Evolutionary conservation across 305 asterid species (phyloP), one percentile per base, ranked within the genome.

Genomic region (Fraxinus ornus): DNA sequence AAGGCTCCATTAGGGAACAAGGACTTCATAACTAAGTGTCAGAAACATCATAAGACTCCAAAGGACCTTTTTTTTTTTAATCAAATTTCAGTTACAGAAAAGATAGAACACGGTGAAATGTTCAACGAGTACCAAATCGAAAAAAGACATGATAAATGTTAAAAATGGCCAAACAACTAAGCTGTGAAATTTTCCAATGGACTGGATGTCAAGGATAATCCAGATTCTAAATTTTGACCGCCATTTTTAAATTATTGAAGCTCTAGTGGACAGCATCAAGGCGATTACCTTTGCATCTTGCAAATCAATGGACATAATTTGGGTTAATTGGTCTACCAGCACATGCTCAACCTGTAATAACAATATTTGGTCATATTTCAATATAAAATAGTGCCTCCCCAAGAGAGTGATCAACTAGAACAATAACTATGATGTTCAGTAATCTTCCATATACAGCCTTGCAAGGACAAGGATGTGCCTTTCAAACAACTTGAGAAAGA

Each of bases 261-360:
- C 75, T 78, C 60, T 10, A 82, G 77, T 73, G 75, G 75, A 71
- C 71, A 57, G 62, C n/a, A 33, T 8, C 35, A 19, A 55, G 24
- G 71, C 35, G 62, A 88, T 64, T 89, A 96, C 99, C 99, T 96
- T 96, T 80, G 95, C 94, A 82, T 92, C 98, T 85, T 92, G 99
- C 91, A 96, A 83, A 92, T 94, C 99, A 82, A 89, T 90, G 9
- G 98, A 82, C 82, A 96, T 83, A 88, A 96, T 93, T 80, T 94
- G 96, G 85, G 92, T 86, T 86, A 96, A 83, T 17, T 98, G 98
- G 85, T 93, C 98, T 77, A 96, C 93, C 21, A 96, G 96, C 81
- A 94, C 98, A 89, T 96, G 99, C 86, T 96, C 99, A 77, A 94
- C 98, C 99, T 96, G 93, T 84, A 89, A 84, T 79, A 30, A 77